Conservation (phyloP, 2,329 filamentous ascomycete genomes). For the Penicillium hesseltinei region DNA sequence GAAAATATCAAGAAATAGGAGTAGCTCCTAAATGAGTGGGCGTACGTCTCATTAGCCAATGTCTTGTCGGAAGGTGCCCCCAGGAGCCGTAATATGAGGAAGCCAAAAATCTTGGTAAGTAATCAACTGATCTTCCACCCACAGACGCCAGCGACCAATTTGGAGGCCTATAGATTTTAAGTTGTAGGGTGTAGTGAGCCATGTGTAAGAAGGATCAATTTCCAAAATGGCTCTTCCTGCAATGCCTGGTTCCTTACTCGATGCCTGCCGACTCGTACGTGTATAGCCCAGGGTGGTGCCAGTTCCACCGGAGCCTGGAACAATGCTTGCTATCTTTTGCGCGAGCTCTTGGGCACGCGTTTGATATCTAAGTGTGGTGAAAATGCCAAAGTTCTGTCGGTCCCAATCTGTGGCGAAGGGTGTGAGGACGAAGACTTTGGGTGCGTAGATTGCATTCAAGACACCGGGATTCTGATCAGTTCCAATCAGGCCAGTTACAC, state of each 20-base stretch:
- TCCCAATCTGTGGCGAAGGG: neutral
- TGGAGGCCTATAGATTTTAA: neutral
- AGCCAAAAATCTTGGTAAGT: conserved; percentile 5
- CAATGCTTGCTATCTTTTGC: neutral
- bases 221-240: conserved; percentile 4
- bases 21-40: neutral
- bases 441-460: conserved; percentile 2
- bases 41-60: neutral
- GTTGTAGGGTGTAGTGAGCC: neutral
- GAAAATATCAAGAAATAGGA: neutral
- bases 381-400: neutral
- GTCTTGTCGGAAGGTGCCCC: neutral
- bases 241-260: neutral
- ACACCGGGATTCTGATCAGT: neutral
- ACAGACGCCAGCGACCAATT: conserved; percentile 1
- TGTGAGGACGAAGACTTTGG: conserved; percentile 1
- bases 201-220: neutral
- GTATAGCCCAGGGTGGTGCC: neutral
- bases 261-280: neutral
- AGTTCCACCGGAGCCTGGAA: neutral
- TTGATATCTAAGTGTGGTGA: conserved; percentile 3
- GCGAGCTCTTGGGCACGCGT: neutral
- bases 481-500: neutral
- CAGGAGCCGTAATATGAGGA: neutral
- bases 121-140: conserved; percentile 1